Conservation (phyloP, 305 asterid species). For the Fraxinus sp. region DNA sequence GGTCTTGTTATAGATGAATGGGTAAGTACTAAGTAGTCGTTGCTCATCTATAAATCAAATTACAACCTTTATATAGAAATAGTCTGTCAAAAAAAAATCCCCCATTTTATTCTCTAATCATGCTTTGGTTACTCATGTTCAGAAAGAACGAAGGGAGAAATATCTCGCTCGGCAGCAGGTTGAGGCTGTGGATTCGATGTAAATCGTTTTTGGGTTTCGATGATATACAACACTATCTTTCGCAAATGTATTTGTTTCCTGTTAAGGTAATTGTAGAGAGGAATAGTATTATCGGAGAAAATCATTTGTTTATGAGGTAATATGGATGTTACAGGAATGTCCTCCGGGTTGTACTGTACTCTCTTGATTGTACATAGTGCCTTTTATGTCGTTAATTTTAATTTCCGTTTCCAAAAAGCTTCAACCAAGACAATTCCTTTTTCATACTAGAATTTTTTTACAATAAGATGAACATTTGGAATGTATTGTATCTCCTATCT, state of each 20-base stretch:
- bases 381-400: background rate
- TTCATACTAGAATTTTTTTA: too few relatives aligned
- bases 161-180: constrained; percentile 71
- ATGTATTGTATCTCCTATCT: too few relatives aligned
- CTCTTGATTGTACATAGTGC: constrained; percentile 24
- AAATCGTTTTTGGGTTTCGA: constrained; percentile 22
- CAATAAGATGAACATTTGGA: too few relatives aligned
- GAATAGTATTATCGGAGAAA: background rate
- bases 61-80: background rate
- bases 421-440: too few relatives aligned
- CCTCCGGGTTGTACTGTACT: background rate
- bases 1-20: constrained; percentile 72
- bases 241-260: constrained; percentile 15
- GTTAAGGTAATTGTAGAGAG: background rate
- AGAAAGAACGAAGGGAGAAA: constrained; percentile 75
- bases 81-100: too few relatives aligned
- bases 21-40: constrained; percentile 33
- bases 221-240: constrained; percentile 8
- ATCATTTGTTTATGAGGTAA: constrained; percentile 12
- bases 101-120: background rate
- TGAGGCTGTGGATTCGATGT: constrained; percentile 57
- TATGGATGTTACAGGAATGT: constrained; percentile 21
- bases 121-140: background rate
- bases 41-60: background rate
- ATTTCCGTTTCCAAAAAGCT: background rate